Base-by-base conservation (phyloP, 805 yeast genomes). In the Soucietia sequanensis region DNA sequence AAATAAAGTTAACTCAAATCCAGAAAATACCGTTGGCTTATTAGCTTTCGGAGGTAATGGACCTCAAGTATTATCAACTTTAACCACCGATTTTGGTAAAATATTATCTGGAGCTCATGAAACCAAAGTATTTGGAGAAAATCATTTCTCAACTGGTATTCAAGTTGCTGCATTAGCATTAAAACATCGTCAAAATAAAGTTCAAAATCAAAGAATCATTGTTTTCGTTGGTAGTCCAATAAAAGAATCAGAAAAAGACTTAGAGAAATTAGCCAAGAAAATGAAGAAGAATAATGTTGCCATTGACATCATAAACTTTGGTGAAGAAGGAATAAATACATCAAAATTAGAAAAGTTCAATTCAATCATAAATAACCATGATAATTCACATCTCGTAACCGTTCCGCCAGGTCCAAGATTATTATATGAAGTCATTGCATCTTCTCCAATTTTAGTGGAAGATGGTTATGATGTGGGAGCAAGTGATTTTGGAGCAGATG, bases 181-280 rank as follows among this genome's bases (percentile, higher is more conserved):
- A 55, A 93, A 90, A 58, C 97, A 91, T 65, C 87, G 99, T 54
- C 96, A 89, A 60, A 91, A 93, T 65, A 89, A 85, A 62, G 82
- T 83, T 5, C 98, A 89, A 59, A 84, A 78, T 47, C 97, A 89
- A 65, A 77, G 99, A 47, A 85, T 93, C 41, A 76, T 93, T 39
- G 86, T 79, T 24, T 93, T 93, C 62, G 88, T 89, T 27, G 97
- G 95, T 12, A 77, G 87, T 39, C 98, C 98, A 20, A 71, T 93
- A 30, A 60, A 56, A 19, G 93, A 85, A 39, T 63, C 70, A 11
- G 82, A 78, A 37, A 76, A 76, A 51, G 91, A 84, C 16, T 72
- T 93, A 44, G 84, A 84, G 50, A 84, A 78, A 21, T 72, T 93
- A 56, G 97, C 96, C 23, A 88, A 87, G 65, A 83, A 83, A 58